These are phyloP conservation scores for Lycium barbarum DNA, from an alignment of 257 asterid species.

Conservation along the genomic window DNA sequence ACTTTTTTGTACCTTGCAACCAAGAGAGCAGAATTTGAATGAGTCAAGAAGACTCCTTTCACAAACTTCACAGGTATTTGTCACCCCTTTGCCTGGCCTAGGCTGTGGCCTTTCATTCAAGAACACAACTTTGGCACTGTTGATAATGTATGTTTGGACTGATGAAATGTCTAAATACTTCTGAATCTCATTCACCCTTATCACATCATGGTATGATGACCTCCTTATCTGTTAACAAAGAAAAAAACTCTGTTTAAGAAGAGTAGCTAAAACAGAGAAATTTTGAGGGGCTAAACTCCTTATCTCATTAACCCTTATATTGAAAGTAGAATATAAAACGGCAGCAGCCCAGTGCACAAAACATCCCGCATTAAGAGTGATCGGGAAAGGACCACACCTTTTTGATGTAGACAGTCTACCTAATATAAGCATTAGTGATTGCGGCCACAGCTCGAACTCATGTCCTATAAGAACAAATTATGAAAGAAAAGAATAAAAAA, in stretches of 20 bases:
- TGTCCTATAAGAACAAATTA: neutral
- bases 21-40: constrained; percentile 36
- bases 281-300: too few relatives aligned
- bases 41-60: constrained; percentile 32
- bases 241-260: neutral
- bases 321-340: too few relatives aligned
- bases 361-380: too few relatives aligned
- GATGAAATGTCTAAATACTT: constrained; percentile 20
- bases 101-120: constrained; percentile 36
- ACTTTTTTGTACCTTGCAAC: constrained; percentile 27
- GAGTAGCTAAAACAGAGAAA: neutral
- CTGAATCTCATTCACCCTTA: constrained; percentile 33
- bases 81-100: constrained; percentile 31
- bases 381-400: too few relatives aligned
- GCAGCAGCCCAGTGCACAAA: too few relatives aligned
- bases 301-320: too few relatives aligned
- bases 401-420: too few relatives aligned
- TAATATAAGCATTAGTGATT: too few relatives aligned
- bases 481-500: neutral
- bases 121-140: constrained; percentile 36
- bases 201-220: constrained; percentile 37
- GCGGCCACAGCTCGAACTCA: too few relatives aligned
- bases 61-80: constrained; percentile 27
- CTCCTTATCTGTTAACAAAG: constrained; percentile 35
- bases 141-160: constrained; percentile 27